Percentiles rank a stretch among this genome's conserved stretches.
phyloP scores from a whole-genome alignment of 2,329 filamentous ascomycete genomes.

The Penicillium thymicola region DNA sequence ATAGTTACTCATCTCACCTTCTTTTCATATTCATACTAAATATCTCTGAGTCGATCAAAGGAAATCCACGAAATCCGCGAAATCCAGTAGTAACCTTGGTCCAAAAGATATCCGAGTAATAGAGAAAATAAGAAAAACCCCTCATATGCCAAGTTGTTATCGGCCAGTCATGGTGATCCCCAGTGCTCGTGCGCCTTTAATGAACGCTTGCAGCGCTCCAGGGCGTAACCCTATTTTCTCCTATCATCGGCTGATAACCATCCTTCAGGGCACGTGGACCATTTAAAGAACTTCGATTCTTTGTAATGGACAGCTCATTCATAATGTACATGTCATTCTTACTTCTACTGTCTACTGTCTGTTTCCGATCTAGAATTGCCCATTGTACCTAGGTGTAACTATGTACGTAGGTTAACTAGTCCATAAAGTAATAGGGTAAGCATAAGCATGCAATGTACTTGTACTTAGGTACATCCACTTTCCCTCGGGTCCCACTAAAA shows the following conservation, averaged over 20 bases:
- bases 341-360: not conserved
- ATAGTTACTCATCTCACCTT: not conserved
- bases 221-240: conserved; percentile 10
- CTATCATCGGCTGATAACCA: conserved; percentile 11
- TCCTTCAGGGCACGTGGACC: conserved; percentile 4
- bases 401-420: not conserved
- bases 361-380: not conserved
- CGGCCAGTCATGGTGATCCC: conserved; percentile 9
- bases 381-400: not conserved
- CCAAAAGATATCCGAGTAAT: not conserved
- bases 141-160: conserved; percentile 13
- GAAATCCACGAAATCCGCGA: not conserved
- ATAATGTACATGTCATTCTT: not conserved
- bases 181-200: conserved; percentile 10
- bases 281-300: not conserved
- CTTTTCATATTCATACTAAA: not conserved
- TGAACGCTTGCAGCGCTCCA: conserved; percentile 12
- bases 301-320: not conserved
- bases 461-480: conserved; percentile 5
- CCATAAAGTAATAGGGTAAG: not conserved
- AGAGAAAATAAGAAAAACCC: conserved; percentile 5
- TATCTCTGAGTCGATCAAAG: conserved; percentile 1
- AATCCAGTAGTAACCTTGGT: not conserved
- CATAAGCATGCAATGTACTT: not conserved
- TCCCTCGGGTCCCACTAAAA: conserved; percentile 5